Percentiles rank a stretch among this genome's conserved stretches.
These are phyloP conservation scores for Xylariaceae sp. DNA, from an alignment of 2,329 filamentous ascomycete genomes.

Conservation along the genomic window DNA sequence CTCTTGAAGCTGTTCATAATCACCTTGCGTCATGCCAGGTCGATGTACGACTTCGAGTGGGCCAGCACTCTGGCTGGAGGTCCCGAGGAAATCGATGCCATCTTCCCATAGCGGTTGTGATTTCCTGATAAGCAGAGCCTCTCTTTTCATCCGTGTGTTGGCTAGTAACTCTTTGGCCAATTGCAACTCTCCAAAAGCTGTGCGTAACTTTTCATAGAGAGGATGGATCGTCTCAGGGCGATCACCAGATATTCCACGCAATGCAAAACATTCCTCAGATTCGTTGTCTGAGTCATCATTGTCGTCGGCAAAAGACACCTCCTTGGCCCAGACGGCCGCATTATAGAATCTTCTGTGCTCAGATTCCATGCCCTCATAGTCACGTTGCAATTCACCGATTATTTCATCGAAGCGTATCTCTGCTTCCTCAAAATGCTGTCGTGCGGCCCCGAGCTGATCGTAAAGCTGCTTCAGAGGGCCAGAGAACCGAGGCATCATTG, in stretches of 20 bases:
- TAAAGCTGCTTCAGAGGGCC: constrained; percentile 22
- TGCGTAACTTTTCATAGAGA: constrained; percentile 41
- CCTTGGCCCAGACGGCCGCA: constrained; percentile 16
- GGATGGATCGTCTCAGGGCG: constrained; percentile 43
- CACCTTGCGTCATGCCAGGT: constrained; percentile 33
- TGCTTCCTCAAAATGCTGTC: constrained; percentile 20
- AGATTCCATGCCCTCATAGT: constrained; percentile 19
- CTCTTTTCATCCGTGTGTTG: constrained; percentile 40
- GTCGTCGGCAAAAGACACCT: constrained; percentile 8
- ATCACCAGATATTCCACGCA: constrained; percentile 30
- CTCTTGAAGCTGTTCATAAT: constrained; percentile 42
- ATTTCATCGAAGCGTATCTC: constrained; percentile 27
- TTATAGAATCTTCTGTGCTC: constrained; percentile 26
- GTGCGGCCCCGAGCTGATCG: constrained; percentile 20
- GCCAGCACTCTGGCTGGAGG: constrained; percentile 31
- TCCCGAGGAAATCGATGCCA: constrained; percentile 21
- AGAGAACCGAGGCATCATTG: constrained; percentile 12
- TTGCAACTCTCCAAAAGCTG: constrained; percentile 42
- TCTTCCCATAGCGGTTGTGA: constrained; percentile 18
- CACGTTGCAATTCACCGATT: constrained; percentile 25
- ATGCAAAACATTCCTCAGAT: constrained; percentile 18
- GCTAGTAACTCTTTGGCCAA: constrained; percentile 44
- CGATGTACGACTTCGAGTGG: constrained; percentile 30
- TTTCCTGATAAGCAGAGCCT: constrained; percentile 23
- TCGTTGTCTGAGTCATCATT: constrained; percentile 13